A percentile compares a stretch with the other conserved stretches of the same genome.
Conservation (phyloP, 2,329 filamentous ascomycete genomes). For the Ophiocordyceps polyrhachis-furcata region DNA sequence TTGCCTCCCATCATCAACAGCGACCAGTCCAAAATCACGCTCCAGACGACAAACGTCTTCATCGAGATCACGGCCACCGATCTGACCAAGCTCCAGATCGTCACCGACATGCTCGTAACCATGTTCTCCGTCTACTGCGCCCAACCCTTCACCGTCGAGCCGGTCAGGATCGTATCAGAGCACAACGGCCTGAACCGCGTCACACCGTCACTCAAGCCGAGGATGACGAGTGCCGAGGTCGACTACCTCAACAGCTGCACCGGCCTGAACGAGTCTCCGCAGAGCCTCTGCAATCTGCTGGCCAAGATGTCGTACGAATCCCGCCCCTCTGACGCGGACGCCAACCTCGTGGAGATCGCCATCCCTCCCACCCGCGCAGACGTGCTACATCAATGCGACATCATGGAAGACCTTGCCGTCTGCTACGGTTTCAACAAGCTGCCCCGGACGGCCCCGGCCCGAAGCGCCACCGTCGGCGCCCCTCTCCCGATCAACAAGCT, state of each 20-base stretch:
- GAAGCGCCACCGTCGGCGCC: slow-evolving; percentile 69
- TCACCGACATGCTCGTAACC: slow-evolving; percentile 84
- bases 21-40: slow-evolving; percentile 87
- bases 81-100: slow-evolving; percentile 88
- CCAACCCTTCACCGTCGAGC: slow-evolving; percentile 83
- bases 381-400: slow-evolving; percentile 87
- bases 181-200: slow-evolving; percentile 74
- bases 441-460: slow-evolving; percentile 69
- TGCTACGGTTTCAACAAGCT: slow-evolving; percentile 97
- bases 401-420: slow-evolving; percentile 97
- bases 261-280: slow-evolving; percentile 56
- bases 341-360: slow-evolving; percentile 59
- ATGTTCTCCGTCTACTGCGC: slow-evolving; percentile 93
- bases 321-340: slow-evolving; percentile 48
- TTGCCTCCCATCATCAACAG: slow-evolving; percentile 96
- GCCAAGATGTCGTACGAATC: slow-evolving; percentile 81
- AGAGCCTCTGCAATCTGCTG: slow-evolving; percentile 61
- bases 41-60: slow-evolving; percentile 83
- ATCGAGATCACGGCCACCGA: slow-evolving; percentile 96
- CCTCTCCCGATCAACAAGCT: slow-evolving; percentile 90
- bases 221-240: slow-evolving; percentile 63
- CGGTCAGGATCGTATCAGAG: slow-evolving; percentile 76
- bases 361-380: slow-evolving; percentile 84
- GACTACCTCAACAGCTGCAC: slow-evolving; percentile 90
- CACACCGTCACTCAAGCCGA: slow-evolving; percentile 62